Base-by-base conservation (phyloP, 2,329 filamentous ascomycete genomes). In the Clonostachys solani region DNA sequence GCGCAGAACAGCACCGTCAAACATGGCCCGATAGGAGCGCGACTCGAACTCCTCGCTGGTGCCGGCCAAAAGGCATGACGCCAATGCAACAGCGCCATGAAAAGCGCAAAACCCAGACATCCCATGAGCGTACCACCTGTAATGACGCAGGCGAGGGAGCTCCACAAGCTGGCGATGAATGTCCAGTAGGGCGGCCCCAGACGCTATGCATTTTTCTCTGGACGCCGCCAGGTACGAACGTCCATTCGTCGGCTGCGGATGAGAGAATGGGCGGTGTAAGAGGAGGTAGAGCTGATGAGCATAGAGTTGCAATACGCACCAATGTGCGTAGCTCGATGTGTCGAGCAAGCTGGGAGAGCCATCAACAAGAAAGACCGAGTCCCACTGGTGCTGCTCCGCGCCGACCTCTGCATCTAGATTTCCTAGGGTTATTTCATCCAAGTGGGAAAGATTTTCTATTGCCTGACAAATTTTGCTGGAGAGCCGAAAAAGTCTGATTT, bases 211-310 rank as follows among this genome's bases (percentile, higher is more conserved):
- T 38, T 48, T 47, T 5, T 49, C 43, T 41, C 52, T 52, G 4
- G 51, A 54, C 12, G 23, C 43, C 1, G 46, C 35, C 3, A 34
- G 44, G 38, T 47, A 54, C 6, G 40, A 42, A 12, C 4, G 23
- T 34, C 8, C 16, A 18, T 17, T 47, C 43, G 4, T n/a, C 40
- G 15, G 47, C 47, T 18, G 37, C 40, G 5, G 45, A 48, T 15
- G 44, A 5, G 51, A 44, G 12, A 51, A 54, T 12, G 52, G 52
- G 1, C 52, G 49, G 38, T 55, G 52, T 2, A 55, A 42, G 10
- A 55, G 49, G 12, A 55, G 47, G 18, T 55, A 54, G 1, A 55
- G 49, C 36, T 55, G 53, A 13, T 55, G 53, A 1, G 53, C 53
- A 18, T 51, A 54, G 3, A 47, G 49, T 38, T 55, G 52, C 2